Base-by-base conservation (phyloP, 805 yeast species). In the Wickerhamiella azymoides region DNA sequence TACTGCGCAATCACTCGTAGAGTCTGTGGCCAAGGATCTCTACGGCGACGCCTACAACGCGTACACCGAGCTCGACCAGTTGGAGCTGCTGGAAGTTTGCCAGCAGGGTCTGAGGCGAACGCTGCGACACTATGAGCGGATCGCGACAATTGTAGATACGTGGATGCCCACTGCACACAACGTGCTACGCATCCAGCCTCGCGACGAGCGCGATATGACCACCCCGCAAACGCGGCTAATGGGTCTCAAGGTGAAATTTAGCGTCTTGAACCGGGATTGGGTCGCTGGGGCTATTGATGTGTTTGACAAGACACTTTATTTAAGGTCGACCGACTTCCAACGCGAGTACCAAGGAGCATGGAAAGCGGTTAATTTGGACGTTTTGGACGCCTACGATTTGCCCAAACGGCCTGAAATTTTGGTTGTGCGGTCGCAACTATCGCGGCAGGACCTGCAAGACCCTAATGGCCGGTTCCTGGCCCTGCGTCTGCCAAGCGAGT, bases 21-120 rank as follows among this genome's bases (percentile, higher is more conserved):
- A 30, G 30, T 14, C 28, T 7, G 19, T 40, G 19, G 33, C 30
- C 19, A n/a, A 28, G 13, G 27, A 24, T 5, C 10, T 40, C 11
- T 40, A 40, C 30, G 38, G 43, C 16, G 43, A 40, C 18, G 43
- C 43, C 21, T 33, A 32, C 38, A 26, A 40, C 10, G 43, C 43
- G n/a, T 40, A 32, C 17, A 33, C 9, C 16, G 38, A 40, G 38
- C 33, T 40, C 10, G 43, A 36, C 2, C 30, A 32, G 13, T 30
- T 40, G 7, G 37, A 28, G 10, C 28, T 40, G 19, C n/a, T 13
- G 4, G 43, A 40, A 18, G 43, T 40, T 10, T 32, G 37, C 37
- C 43, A 40, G 30, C 38, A 30, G 21, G 33, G 43, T 9, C 21
- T 40, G 10, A 2, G n/a, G n/a, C 37, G 43, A 7, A 37, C 28